Percentiles rank a stretch among this genome's conserved stretches.
Evolutionary conservation across 2,329 filamentous ascomycete genomes (phyloP).

Genomic region (Fusarium succisae): DNA sequence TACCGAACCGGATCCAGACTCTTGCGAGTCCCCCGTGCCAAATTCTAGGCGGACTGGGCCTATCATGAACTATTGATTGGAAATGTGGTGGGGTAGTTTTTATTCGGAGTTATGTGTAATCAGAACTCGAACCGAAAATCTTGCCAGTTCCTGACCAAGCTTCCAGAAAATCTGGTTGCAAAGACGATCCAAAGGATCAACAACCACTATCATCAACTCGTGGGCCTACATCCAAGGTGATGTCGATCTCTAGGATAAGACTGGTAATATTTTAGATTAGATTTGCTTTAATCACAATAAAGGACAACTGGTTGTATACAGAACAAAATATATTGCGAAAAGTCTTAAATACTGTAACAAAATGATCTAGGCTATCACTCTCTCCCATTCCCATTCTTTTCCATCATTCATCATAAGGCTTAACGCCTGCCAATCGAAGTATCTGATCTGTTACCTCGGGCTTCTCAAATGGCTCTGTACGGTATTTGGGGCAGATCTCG

Average conservation of each 20-base stretch:
- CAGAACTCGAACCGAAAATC: not conserved
- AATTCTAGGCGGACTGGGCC: not conserved
- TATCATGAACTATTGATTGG: slow-evolving; percentile 5
- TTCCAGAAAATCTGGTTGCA: not conserved
- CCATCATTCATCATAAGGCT: slow-evolving; percentile 21
- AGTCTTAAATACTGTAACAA: not conserved
- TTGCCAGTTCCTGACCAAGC: no score
- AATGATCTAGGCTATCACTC: not conserved
- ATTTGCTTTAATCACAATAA: not conserved
- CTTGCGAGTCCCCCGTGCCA: not conserved
- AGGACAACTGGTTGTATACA: not conserved
- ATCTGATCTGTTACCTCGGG: slow-evolving; percentile 27
- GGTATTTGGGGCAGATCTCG: slow-evolving; percentile 33
- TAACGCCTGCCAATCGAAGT: slow-evolving; percentile 30
- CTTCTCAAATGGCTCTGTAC: slow-evolving; percentile 37
- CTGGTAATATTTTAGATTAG: not conserved
- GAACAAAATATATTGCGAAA: not conserved
- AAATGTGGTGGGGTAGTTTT: not conserved
- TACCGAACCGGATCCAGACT: slow-evolving; percentile 30
- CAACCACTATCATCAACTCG: not conserved
- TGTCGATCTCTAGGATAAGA: not conserved
- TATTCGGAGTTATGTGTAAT: not conserved
- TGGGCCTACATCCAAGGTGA: not conserved
- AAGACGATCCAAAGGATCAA: no score
- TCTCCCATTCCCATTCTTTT: not conserved